Percentiles rank a stretch among this genome's conserved stretches.
phyloP scores from a whole-genome alignment of 1,284 basidiomycete species.

The Tremellales sp. region DNA sequence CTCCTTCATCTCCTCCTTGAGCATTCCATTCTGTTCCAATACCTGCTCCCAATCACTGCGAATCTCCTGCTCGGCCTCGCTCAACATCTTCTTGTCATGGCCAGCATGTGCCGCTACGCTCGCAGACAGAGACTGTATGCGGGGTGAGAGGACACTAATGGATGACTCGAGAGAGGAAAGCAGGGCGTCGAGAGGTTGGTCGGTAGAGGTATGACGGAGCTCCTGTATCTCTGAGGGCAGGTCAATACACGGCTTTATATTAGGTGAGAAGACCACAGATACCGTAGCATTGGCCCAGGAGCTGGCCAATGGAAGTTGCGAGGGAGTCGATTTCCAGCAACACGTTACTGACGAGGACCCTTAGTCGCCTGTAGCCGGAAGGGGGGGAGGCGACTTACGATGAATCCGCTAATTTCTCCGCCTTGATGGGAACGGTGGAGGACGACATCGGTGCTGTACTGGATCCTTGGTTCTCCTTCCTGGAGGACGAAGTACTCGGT shows the following conservation, averaged over 20 bases:
- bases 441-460: too few species aligned
- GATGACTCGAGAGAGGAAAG: conserved; percentile 18
- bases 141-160: conserved; percentile 8
- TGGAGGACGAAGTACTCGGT: too few species aligned
- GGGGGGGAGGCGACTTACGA: too few species aligned
- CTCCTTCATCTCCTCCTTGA: conserved; percentile 87
- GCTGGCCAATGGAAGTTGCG: too few species aligned
- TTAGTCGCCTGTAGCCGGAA: too few species aligned
- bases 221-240: conserved; percentile 32
- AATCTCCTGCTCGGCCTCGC: conserved; percentile 22
- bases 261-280: too few species aligned
- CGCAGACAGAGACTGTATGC: conserved; percentile 10
- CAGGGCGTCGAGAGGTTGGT: conserved; percentile 13
- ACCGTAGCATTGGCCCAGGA: conserved; percentile 33
- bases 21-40: conserved; percentile 71
- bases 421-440: too few species aligned
- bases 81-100: neutral
- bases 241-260: too few species aligned
- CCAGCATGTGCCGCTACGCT: neutral
- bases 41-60: conserved; percentile 69
- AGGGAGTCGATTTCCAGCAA: too few species aligned
- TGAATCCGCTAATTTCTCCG: too few species aligned
- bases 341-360: too few species aligned
- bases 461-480: too few species aligned
- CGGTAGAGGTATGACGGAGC: conserved; percentile 27